phyloP scores from a whole-genome alignment of 441 rosid species.

The Eruca vesicaria region DNA sequence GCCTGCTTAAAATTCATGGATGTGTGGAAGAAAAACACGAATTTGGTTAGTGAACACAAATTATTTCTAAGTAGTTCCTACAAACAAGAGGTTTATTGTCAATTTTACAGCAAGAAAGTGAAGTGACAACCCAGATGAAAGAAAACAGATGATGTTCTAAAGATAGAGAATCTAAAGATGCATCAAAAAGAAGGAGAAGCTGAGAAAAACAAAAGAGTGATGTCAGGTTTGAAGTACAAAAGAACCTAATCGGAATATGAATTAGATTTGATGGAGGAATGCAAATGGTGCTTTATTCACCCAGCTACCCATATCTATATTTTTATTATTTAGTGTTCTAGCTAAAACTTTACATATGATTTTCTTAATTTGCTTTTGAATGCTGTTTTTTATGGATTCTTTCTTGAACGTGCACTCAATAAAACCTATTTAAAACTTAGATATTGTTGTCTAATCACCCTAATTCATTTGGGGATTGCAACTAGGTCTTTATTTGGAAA shows the following conservation, averaged over 20 bases:
- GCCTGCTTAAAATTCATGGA: constrained; percentile 76
- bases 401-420: neutral
- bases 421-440: neutral
- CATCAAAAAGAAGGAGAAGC: constrained; percentile 24
- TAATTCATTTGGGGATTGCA: neutral
- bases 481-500: neutral
- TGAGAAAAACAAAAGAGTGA: neutral
- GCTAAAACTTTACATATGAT: neutral
- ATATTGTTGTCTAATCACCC: neutral
- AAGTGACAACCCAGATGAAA: constrained; percentile 22
- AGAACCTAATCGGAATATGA: neutral
- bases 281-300: neutral
- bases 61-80: no score
- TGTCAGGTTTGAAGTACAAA: no score
- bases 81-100: neutral
- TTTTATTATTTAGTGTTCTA: neutral
- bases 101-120: constrained; percentile 24
- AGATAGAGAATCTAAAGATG: constrained; percentile 2
- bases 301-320: neutral
- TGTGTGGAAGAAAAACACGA: constrained; percentile 96
- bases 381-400: neutral
- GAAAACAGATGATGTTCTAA: constrained; percentile 33
- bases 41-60: constrained; percentile 40
- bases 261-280: neutral
- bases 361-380: neutral